These are phyloP conservation scores for Lachancea sp. DNA, from an alignment of 805 yeast genomes.

Conservation along the genomic window DNA sequence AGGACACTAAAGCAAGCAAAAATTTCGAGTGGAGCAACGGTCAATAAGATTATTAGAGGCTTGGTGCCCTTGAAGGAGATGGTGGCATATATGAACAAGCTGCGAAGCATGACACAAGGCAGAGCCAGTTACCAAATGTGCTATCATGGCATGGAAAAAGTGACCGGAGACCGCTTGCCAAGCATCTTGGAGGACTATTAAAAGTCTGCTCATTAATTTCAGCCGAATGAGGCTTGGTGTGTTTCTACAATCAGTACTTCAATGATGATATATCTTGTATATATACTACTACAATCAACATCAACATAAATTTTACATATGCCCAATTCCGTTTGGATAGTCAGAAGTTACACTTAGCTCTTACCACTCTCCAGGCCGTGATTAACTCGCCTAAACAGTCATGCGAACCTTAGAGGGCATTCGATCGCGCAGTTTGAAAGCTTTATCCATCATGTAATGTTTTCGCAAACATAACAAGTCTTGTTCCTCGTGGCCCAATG, in stretches of 20 bases:
- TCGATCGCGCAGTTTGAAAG: too few relatives aligned
- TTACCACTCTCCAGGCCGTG: too few relatives aligned
- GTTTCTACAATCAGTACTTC: too few relatives aligned
- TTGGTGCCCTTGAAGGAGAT: conserved; percentile 80
- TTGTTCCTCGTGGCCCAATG: conserved; percentile 71
- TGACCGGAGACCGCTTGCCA: conserved; percentile 45
- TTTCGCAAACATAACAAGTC: conserved; percentile 6
- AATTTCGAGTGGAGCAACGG: conserved; percentile 12
- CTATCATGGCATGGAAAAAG: conserved; percentile 65
- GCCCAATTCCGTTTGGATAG: too few relatives aligned
- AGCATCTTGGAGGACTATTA: conserved; percentile 24
- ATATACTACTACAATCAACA: too few relatives aligned
- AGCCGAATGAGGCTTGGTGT: background rate
- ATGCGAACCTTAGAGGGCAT: too few relatives aligned
- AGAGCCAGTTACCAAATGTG: conserved; percentile 79
- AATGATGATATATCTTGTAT: too few relatives aligned
- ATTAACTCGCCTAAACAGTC: too few relatives aligned
- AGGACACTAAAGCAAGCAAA: conserved; percentile 37
- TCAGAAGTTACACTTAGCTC: too few relatives aligned
- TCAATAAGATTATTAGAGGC: conserved; percentile 56
- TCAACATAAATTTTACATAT: too few relatives aligned
- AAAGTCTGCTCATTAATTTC: background rate
- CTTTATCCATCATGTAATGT: too few relatives aligned
- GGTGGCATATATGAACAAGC: conserved; percentile 76
- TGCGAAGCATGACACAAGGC: conserved; percentile 85